Base-by-base conservation (phyloP, 495 filamentous ascomycete species). In the Hypoxylon rickii region DNA sequence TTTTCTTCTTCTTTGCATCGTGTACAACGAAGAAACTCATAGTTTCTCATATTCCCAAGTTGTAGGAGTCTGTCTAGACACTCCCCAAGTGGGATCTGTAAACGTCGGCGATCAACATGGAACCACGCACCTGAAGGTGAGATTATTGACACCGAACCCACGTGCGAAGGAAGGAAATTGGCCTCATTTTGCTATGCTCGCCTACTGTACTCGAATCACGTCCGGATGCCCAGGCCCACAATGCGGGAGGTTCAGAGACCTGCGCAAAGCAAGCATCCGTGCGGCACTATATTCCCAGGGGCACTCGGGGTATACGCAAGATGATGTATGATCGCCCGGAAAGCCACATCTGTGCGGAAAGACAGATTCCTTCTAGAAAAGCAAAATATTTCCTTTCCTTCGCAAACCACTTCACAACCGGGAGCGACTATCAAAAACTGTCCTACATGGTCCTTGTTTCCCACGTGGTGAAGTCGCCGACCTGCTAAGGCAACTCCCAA, bases 381-480 rank as follows among this genome's bases (percentile, higher is more conserved):
- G 51, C 47, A 59, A 51, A 60, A 51, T n/a, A 11, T 24, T 47
- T 43, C n/a, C n/a, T n/a, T n/a, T n/a, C n/a, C 37, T 55, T 56
- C 41, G 19, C 12, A 24, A 11, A 17, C 12, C 36, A n/a, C 50
- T 18, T 26, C 36, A 5, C 17, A 17, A 33, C 15, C 13, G 39
- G 24, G 39, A 29, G 20, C 41, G 29, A 51, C 46, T 52, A 61
- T 55, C 47, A 51, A 56, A 55, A 56, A 26, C 21, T 51, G 58
- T 61, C 51, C 55, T 48, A 61, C 58, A 52, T 34, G 39, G 32
- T 40, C 55, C 33, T 42, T 19, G 16, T 11, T 43, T 52, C 44
- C 58, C 58, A 61, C 58, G 58, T 61, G 58, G 58, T 31, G 41
- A 56, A 51, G 58, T 61, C 58, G 58, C 58, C 58, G 58, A 61